Conservation (phyloP, 2,329 filamentous ascomycete species). For the Aureobasidium pullulans region DNA sequence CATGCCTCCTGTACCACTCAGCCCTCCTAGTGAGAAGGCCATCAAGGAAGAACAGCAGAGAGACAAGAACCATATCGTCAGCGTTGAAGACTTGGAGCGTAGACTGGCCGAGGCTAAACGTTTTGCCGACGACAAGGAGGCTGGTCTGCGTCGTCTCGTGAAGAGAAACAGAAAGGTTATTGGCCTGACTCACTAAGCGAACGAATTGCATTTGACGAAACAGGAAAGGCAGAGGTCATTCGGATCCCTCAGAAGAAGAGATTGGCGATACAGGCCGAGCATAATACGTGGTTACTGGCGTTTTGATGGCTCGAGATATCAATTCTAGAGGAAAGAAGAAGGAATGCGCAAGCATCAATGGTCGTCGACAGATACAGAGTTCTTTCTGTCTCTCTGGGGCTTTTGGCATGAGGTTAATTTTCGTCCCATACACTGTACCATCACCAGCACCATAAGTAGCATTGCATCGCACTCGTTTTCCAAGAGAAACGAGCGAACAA, state of each 20-base stretch:
- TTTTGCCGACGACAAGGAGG: conserved; percentile 29
- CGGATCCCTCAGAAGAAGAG: background rate
- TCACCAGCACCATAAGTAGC: background rate
- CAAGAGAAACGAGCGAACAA: too few relatives aligned
- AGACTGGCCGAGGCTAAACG: conserved; percentile 25
- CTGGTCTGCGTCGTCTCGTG: conserved; percentile 25
- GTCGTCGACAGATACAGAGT: too few relatives aligned
- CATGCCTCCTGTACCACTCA: conserved; percentile 21
- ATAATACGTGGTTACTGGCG: background rate
- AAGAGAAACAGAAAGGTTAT: conserved; percentile 30
- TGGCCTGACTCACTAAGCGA: conserved; percentile 16
- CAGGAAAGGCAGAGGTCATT: background rate
- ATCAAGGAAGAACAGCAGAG: conserved; percentile 13
- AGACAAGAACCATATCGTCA: conserved; percentile 9
- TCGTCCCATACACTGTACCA: background rate
- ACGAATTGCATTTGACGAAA: background rate
- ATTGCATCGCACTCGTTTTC: background rate
- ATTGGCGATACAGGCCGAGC: too few relatives aligned
- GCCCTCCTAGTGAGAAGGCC: background rate
- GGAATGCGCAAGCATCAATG: background rate
- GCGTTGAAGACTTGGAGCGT: conserved; percentile 26
- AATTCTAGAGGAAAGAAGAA: background rate
- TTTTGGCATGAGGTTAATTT: background rate
- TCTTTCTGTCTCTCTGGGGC: too few relatives aligned
- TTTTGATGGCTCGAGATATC: background rate